A percentile compares a stretch with the other conserved stretches of the same genome.
phyloP scores from a whole-genome alignment of 1,139 yeast species.

The Suhomyces atakaporum region DNA sequence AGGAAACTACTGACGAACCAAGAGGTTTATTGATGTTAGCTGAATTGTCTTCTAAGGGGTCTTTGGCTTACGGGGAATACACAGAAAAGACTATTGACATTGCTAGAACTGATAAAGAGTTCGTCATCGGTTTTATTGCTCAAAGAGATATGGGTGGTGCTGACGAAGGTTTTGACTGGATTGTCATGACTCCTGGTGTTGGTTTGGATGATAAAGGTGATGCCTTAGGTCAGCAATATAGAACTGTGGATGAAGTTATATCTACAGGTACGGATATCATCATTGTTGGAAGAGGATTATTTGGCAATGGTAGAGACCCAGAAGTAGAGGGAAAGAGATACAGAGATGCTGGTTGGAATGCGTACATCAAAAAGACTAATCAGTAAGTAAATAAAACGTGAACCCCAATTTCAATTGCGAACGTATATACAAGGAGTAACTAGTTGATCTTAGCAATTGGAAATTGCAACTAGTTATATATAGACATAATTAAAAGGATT shows the following conservation, averaged over 20 bases:
- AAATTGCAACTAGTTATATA: background rate
- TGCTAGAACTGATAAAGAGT: constrained; percentile 82
- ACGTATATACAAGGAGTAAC: background rate
- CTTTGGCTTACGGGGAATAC: constrained; percentile 90
- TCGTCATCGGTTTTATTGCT: constrained; percentile 96
- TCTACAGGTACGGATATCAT: constrained; percentile 87
- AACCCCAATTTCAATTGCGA: background rate
- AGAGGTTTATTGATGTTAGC: constrained; percentile 95
- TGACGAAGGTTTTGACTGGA: constrained; percentile 89
- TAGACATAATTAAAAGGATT: too few species aligned
- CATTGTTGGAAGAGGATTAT: constrained; percentile 95
- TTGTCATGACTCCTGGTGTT: constrained; percentile 97
- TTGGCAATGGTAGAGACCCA: constrained; percentile 95
- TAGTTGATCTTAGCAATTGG: too few species aligned
- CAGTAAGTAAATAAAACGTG: constrained; percentile 1
- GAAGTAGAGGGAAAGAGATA: constrained; percentile 83
- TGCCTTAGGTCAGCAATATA: constrained; percentile 91
- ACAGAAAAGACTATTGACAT: constrained; percentile 84
- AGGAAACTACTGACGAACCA: constrained; percentile 63
- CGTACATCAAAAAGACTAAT: constrained; percentile 57
- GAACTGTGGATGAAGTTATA: constrained; percentile 85
- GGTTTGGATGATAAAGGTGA: constrained; percentile 98
- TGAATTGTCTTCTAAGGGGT: constrained; percentile 90
- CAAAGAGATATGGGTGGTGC: constrained; percentile 84
- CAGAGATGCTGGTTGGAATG: constrained; percentile 91